Conservation (phyloP, 1,284 basidiomycete genomes). For the Hemileia vastatrix region DNA sequence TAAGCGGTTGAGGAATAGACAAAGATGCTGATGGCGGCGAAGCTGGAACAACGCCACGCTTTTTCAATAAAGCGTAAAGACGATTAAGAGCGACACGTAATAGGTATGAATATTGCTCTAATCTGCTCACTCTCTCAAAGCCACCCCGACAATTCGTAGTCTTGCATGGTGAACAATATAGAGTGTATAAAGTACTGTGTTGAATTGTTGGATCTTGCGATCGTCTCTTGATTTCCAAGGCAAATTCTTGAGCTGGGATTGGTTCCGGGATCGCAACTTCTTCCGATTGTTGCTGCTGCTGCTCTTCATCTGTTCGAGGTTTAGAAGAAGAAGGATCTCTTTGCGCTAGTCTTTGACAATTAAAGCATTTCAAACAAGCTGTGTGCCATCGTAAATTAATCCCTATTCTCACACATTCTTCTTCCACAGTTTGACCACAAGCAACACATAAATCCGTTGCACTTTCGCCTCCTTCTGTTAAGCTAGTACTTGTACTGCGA, state of each 20-base stretch:
- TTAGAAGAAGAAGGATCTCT: slow-evolving; percentile 47
- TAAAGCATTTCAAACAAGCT: slow-evolving; percentile 70
- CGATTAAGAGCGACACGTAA: slow-evolving; percentile 89
- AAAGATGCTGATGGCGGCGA: slow-evolving; percentile 48
- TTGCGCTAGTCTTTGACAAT: slow-evolving; percentile 64
- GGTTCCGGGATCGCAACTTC: slow-evolving; percentile 21
- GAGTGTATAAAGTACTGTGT: slow-evolving; percentile 38
- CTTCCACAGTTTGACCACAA: slow-evolving; percentile 84
- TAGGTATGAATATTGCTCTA: slow-evolving; percentile 97
- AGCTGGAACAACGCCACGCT: slow-evolving; percentile 76
- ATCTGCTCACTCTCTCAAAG: slow-evolving; percentile 79
- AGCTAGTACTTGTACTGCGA: slow-evolving; percentile 46
- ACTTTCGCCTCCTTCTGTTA: slow-evolving; percentile 37
- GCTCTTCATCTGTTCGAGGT: no score
- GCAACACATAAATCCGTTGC: slow-evolving; percentile 74
- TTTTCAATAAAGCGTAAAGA: slow-evolving; percentile 79
- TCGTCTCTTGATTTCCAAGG: slow-evolving; percentile 31
- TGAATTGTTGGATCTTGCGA: neutral
- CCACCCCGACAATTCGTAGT: slow-evolving; percentile 50
- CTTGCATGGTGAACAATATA: slow-evolving; percentile 68
- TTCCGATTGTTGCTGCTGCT: no score
- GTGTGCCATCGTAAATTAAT: slow-evolving; percentile 96
- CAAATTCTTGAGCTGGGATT: slow-evolving; percentile 25
- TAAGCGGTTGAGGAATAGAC: slow-evolving; percentile 13
- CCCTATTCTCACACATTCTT: slow-evolving; percentile 86